Evolutionary conservation across 2,329 filamentous ascomycete genomes (phyloP).

Genomic region (Pseudogymnoascus sp.): DNA sequence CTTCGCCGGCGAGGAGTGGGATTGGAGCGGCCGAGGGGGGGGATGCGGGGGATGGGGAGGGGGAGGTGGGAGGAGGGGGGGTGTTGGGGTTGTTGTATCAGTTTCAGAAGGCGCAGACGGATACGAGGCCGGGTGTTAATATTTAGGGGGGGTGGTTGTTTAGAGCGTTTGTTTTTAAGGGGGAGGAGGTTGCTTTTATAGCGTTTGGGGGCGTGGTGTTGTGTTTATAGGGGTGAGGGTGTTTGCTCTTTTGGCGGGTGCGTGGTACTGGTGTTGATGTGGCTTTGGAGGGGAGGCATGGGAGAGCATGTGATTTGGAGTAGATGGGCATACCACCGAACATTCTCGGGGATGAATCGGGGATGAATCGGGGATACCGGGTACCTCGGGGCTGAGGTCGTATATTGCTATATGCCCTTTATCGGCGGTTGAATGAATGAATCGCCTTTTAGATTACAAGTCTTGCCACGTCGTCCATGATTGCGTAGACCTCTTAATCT

Average conservation of each 20-base stretch:
- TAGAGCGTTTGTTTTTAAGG: not conserved
- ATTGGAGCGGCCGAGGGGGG: slow-evolving; percentile 21
- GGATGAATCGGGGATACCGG: not conserved
- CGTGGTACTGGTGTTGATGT: not conserved
- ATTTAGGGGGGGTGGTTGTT: slow-evolving; percentile 20
- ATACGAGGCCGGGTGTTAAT: slow-evolving; percentile 33
- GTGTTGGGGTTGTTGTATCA: slow-evolving; percentile 59
- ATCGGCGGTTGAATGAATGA: not conserved
- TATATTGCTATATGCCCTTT: not conserved
- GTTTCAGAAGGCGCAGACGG: slow-evolving; percentile 53
- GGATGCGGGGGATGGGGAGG: slow-evolving; percentile 33
- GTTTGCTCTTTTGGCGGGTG: not conserved
- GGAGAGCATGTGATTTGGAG: not conserved
- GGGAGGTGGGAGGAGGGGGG: slow-evolving; percentile 38
- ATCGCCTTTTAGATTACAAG: not conserved
- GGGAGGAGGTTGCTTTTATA: not conserved
- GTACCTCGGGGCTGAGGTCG: not conserved
- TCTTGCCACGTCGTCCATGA: not conserved
- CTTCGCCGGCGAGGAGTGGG: slow-evolving; percentile 23
- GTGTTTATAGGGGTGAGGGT: not conserved
- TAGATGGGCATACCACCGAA: not conserved
- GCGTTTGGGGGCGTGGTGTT: not conserved
- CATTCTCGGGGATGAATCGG: not conserved
- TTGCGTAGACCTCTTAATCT: no score
- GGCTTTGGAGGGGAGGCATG: no score